Evolutionary conservation across 2,329 filamentous ascomycete species (phyloP).

Genomic region (Knoxdaviesia proteae): DNA sequence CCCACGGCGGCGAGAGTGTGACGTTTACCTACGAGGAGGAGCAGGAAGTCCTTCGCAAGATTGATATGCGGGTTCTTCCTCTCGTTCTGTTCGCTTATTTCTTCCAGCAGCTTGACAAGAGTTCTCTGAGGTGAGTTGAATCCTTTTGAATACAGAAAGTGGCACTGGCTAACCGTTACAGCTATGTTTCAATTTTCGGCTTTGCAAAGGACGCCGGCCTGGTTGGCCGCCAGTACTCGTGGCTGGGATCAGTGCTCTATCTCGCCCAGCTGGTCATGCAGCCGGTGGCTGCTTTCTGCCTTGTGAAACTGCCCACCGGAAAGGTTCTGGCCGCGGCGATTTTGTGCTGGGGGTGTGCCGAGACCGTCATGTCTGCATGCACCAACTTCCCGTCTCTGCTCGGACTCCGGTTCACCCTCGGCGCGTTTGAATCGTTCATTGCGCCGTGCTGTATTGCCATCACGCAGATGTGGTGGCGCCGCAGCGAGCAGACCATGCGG

Average conservation of each 20-base stretch:
- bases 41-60: conserved; percentile 20
- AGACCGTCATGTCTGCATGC: conserved; percentile 25
- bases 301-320: conserved; percentile 27
- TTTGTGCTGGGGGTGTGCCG: conserved; percentile 25
- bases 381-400: conserved; percentile 22
- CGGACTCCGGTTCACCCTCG: conserved; percentile 19
- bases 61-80: conserved; percentile 27
- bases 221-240: conserved; percentile 31
- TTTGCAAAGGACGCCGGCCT: conserved; percentile 36
- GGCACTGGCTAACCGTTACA: background rate
- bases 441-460: conserved; percentile 33
- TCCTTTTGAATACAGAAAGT: background rate
- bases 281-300: conserved; percentile 24
- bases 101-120: conserved; percentile 35
- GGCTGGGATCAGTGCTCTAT: conserved; percentile 35
- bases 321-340: conserved; percentile 27
- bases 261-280: conserved; percentile 31
- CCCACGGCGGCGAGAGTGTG: conserved; percentile 12
- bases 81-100: conserved; percentile 34
- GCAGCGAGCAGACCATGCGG: conserved; percentile 33
- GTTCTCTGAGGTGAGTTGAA: conserved; percentile 11
- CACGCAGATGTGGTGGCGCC: conserved; percentile 28
- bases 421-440: conserved; percentile 22
- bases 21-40: conserved; percentile 28
- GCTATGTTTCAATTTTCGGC: conserved; percentile 41